Evolutionary conservation across 2,329 filamentous ascomycete genomes (phyloP), one percentile per base, ranked within the genome.

Genomic region (Arthrobotrys iridis): DNA sequence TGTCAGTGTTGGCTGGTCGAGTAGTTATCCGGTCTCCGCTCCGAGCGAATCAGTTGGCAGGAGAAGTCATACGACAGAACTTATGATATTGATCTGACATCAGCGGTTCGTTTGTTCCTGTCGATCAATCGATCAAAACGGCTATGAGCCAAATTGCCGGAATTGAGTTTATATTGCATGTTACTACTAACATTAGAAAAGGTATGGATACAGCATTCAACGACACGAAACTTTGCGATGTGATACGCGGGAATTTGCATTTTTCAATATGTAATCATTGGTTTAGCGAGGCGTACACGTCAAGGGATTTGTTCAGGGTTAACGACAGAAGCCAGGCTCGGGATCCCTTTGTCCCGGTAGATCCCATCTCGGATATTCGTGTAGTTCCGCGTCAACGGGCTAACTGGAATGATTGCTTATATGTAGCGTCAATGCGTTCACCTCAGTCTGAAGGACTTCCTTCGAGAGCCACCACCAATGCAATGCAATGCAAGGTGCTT

Each of bases 111-210:
- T 40, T 57, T 57, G 62, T 66, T 43, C 62, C 62, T 66, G 62
- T 37, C 43, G 62, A 66, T 66, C 62, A 57, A 26, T 57, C 13
- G 62, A 66, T 52, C n/a, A n/a, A 66, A 50, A 41, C 57, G 62
- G 45, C 37, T 45, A 66, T 35, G 8, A 46, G 40, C 48, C 26
- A 41, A 20, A 66, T 66, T 66, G 11, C 48, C 35, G 37, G 22
- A 33, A 46, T 43, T 46, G 26, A 62, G 15, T 22, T 24, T 24
- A 4, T 20, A 48, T 48, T 15, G 7, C 8, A 24, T 24, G 10
- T 6, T 48, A 24, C 22, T 33, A 33, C 10, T 4, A 10, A 33
- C 28, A 4, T 4, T 33, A 33, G n/a, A n/a, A n/a, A n/a, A n/a
- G n/a, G n/a, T n/a, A n/a, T n/a, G n/a, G n/a, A n/a, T n/a, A n/a